Evolutionary conservation across 2,329 filamentous ascomycete genomes (phyloP).

Genomic region (Alternaria ventricosa): DNA sequence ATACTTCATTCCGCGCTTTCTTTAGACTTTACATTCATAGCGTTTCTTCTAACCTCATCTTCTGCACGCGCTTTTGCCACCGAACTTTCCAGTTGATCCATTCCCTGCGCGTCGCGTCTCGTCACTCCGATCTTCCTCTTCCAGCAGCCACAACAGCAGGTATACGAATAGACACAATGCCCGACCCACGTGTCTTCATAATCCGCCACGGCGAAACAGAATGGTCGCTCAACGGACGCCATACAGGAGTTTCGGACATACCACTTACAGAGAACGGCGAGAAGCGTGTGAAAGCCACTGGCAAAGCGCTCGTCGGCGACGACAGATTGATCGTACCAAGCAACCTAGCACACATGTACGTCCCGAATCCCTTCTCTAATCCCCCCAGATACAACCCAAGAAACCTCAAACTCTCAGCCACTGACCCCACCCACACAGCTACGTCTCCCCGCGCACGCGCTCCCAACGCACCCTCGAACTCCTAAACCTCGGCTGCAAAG

Average conservation of each 20-base stretch:
- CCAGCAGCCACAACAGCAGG: not conserved
- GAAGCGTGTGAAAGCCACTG: slow-evolving; percentile 66
- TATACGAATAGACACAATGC: slow-evolving; percentile 33
- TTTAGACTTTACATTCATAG: not conserved
- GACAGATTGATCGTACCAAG: slow-evolving; percentile 84
- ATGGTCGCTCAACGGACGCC: slow-evolving; percentile 81
- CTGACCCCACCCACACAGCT: slow-evolving; percentile 53
- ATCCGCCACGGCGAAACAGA: slow-evolving; percentile 91
- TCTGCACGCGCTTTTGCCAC: not conserved
- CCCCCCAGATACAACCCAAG: too few species aligned
- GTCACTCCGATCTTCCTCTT: not conserved
- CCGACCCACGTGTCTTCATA: slow-evolving; percentile 59
- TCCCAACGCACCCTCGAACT: slow-evolving; percentile 92
- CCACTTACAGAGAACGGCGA: slow-evolving; percentile 79
- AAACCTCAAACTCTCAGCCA: not conserved
- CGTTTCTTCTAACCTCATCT: not conserved
- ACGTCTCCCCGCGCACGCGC: slow-evolving; percentile 84
- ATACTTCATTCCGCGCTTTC: not conserved
- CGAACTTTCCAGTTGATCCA: not conserved
- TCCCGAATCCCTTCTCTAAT: not conserved
- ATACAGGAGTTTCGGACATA: slow-evolving; percentile 87
- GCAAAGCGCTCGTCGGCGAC: slow-evolving; percentile 80
- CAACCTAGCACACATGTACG: slow-evolving; percentile 82
- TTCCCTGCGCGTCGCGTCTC: not conserved
- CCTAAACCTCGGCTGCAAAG: slow-evolving; percentile 74